Evolutionary conservation across 2,329 filamentous ascomycete genomes (phyloP).

Genomic region (Penicillium freii): DNA sequence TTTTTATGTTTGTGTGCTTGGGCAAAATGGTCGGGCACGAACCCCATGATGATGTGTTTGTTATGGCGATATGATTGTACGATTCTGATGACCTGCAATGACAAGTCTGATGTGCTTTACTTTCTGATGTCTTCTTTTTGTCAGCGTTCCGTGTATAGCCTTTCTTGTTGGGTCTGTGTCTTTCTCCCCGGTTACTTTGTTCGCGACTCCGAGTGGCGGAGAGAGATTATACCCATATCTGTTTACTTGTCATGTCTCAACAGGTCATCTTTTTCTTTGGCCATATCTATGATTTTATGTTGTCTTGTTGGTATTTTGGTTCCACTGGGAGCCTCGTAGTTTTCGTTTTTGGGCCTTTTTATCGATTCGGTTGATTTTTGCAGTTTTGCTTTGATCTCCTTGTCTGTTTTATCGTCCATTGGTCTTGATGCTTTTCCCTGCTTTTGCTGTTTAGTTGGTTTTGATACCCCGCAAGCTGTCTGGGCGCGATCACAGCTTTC

Average conservation of each 20-base stretch:
- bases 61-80: slow-evolving; percentile 37
- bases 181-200: slow-evolving; percentile 12
- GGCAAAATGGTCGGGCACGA: slow-evolving; percentile 8
- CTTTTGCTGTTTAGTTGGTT: slow-evolving; percentile 7
- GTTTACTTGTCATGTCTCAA: slow-evolving; percentile 24
- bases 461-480: slow-evolving; percentile 11
- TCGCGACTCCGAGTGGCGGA: slow-evolving; percentile 20
- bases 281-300: slow-evolving; percentile 12
- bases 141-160: slow-evolving; percentile 20
- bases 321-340: slow-evolving; percentile 1
- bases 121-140: slow-evolving; percentile 15
- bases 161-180: slow-evolving; percentile 12
- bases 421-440: not conserved
- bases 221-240: slow-evolving; percentile 27
- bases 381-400: not conserved
- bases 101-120: slow-evolving; percentile 25
- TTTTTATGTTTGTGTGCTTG: slow-evolving; percentile 12
- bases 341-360: not conserved
- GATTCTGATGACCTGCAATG: slow-evolving; percentile 37
- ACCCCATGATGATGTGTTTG: slow-evolving; percentile 9
- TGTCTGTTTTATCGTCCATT: not conserved
- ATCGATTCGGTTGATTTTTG: not conserved
- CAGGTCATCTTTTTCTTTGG: slow-evolving; percentile 21
- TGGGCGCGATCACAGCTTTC: slow-evolving; percentile 6
- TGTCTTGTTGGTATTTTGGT: slow-evolving; percentile 4